Percentiles rank a stretch among this genome's conserved stretches.
phyloP scores from a whole-genome alignment of 768 basidiomycete species.

The Zangia roseola region DNA sequence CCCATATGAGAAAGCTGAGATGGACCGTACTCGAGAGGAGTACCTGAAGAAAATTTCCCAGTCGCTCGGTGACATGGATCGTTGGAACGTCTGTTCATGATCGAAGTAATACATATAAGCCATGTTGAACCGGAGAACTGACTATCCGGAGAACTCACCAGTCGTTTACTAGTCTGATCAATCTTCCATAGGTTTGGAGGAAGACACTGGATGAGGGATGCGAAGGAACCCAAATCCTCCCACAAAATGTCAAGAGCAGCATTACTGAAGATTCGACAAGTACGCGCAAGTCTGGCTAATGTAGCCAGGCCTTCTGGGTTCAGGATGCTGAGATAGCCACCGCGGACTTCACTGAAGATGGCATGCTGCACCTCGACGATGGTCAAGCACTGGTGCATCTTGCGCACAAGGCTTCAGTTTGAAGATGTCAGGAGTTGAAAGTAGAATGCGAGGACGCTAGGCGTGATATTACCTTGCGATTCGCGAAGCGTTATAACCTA shows the following conservation, averaged over 20 bases:
- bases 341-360: constrained; percentile 24
- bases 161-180: constrained; percentile 1
- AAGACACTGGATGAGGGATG: constrained; percentile 22
- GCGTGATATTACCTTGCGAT: no score
- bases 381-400: constrained; percentile 26
- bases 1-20: constrained; percentile 1
- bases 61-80: constrained; percentile 26
- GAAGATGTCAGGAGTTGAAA: no score
- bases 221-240: constrained; percentile 20
- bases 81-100: constrained; percentile 17
- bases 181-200: constrained; percentile 29
- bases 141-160: constrained; percentile 15
- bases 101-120: no score
- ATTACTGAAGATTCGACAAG: constrained; percentile 22
- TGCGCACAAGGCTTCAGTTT: no score
- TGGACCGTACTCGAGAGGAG: constrained; percentile 19
- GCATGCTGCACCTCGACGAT: constrained; percentile 27
- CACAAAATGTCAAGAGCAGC: constrained; percentile 27
- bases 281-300: constrained; percentile 26
- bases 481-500: no score
- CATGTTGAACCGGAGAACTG: not conserved
- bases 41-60: constrained; percentile 30
- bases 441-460: no score
- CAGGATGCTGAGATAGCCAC: no score
- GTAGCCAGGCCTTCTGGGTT: not conserved